These are phyloP conservation scores for Marasmius fiardii DNA, from an alignment of 1,284 basidiomycete genomes.

Conservation along the genomic window DNA sequence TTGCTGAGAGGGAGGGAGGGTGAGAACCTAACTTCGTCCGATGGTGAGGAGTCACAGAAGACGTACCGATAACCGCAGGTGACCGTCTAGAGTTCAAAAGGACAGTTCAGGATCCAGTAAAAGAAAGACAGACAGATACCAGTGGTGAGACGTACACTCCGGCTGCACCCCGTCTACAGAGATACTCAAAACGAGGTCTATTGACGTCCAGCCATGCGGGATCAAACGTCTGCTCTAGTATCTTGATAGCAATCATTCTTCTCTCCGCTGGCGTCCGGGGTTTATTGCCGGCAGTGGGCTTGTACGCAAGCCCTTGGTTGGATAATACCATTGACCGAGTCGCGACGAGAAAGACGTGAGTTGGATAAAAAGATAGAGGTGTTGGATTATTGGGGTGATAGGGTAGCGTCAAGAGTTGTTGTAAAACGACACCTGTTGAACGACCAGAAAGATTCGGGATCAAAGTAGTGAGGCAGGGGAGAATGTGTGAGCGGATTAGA, in stretches of 20 bases:
- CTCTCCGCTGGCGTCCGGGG: slow-evolving; percentile 5
- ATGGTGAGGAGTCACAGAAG: slow-evolving; percentile 10
- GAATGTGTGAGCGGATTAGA: too few relatives aligned
- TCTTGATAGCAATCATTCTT: slow-evolving; percentile 2
- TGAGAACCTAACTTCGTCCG: not conserved
- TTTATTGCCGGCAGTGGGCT: not conserved
- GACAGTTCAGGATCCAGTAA: not conserved
- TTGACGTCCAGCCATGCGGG: slow-evolving; percentile 11
- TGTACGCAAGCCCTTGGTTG: slow-evolving; percentile 24
- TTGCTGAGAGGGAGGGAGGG: slow-evolving; percentile 19
- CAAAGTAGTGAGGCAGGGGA: too few relatives aligned
- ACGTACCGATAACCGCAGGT: slow-evolving; percentile 16
- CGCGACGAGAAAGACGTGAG: slow-evolving; percentile 36
- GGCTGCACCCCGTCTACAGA: not conserved
- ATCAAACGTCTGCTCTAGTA: slow-evolving; percentile 12
- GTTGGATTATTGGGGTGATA: slow-evolving; percentile 29
- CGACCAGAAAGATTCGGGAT: too few relatives aligned
- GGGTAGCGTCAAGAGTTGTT: slow-evolving; percentile 41
- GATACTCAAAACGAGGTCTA: slow-evolving; percentile 6
- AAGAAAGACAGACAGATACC: not conserved
- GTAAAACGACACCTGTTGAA: slow-evolving; percentile 39
- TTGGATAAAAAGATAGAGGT: slow-evolving; percentile 34
- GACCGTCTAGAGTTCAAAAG: not conserved
- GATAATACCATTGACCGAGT: slow-evolving; percentile 25
- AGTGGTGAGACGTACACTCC: not conserved